phyloP scores from a whole-genome alignment of 257 asterid genomes.

The Echites panduratus region DNA sequence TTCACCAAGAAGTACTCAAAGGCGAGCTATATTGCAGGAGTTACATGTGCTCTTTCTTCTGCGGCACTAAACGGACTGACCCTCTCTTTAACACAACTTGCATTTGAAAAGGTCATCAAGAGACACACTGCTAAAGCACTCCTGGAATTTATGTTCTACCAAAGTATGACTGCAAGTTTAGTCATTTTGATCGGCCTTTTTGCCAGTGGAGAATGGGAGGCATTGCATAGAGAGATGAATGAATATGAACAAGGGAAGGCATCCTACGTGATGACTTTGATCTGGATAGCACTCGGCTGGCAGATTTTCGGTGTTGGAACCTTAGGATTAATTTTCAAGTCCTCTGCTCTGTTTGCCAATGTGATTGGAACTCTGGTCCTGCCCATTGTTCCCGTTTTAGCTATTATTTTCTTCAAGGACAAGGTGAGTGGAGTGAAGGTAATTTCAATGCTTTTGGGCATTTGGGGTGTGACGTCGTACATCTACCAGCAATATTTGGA shows the following conservation, averaged over 20 bases:
- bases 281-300: slow-evolving; percentile 34
- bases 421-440: slow-evolving; percentile 54
- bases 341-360: slow-evolving; percentile 58
- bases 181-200: slow-evolving; percentile 23
- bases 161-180: slow-evolving; percentile 26
- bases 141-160: slow-evolving; percentile 24
- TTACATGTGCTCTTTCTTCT: slow-evolving; percentile 29
- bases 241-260: slow-evolving; percentile 27
- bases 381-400: slow-evolving; percentile 57
- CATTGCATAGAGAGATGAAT: slow-evolving; percentile 27
- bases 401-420: slow-evolving; percentile 49
- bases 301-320: slow-evolving; percentile 31
- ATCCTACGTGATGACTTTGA: slow-evolving; percentile 25
- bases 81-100: slow-evolving; percentile 21
- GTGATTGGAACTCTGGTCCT: slow-evolving; percentile 51
- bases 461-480: slow-evolving; percentile 70
- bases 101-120: slow-evolving; percentile 22
- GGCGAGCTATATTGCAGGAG: slow-evolving; percentile 24
- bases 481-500: slow-evolving; percentile 64
- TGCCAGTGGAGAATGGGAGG: slow-evolving; percentile 35
- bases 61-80: slow-evolving; percentile 28
- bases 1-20: not conserved
- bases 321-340: slow-evolving; percentile 29
- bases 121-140: slow-evolving; percentile 12
- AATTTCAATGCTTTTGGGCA: slow-evolving; percentile 48